Base-by-base conservation (phyloP, 192 early-diverging fungal species). In the Podila horticola region DNA sequence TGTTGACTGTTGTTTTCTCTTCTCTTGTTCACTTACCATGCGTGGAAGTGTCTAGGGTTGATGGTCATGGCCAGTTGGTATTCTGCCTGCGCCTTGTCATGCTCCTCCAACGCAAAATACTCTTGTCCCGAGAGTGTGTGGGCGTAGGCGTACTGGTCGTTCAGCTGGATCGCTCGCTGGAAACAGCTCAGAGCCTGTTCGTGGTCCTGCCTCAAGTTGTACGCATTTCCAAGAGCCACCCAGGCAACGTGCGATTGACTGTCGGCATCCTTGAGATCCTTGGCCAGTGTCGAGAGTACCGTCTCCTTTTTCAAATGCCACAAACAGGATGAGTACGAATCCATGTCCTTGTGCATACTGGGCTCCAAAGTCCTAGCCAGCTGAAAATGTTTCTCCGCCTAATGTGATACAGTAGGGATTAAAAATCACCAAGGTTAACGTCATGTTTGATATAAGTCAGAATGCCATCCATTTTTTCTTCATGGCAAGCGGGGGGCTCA, bases 121-220 rank as follows among this genome's bases (percentile, higher is more conserved):
- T 97, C 97, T 66, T 96, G 94, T 0, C 96, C 97, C 11, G 87
- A 83, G 49, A 98, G 86, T 13, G 96, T 95, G 60, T 98, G 89
- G 22, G 94, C 95, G 71, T 96, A 97, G 10, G 89, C 87, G 64
- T 90, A 94, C 20, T 70, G 66, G 4, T 87, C 84, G 66, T 94
- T 83, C 17, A 93, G 52, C 66, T 94, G 91, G 55, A 95, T 91
- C 15, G 95, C 93, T 17, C 95, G 87, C 20, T 84, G 82, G 75
- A 97, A 91, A 69, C 93, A 92, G 64, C 91, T 90, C 36, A 96
- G 77, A 9, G 96, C 96, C 19, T 87, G 74, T 15, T 89, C 88
- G 64, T 91, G 93, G 58, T 97, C 94, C 64, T 90, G 88, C 52
- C 92, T 89, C 65, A 97, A 72, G 68, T 92, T 93, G 58, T 89